Base-by-base conservation (phyloP, 1,284 basidiomycete species). In the Rhodotorula mucilaginosa region DNA sequence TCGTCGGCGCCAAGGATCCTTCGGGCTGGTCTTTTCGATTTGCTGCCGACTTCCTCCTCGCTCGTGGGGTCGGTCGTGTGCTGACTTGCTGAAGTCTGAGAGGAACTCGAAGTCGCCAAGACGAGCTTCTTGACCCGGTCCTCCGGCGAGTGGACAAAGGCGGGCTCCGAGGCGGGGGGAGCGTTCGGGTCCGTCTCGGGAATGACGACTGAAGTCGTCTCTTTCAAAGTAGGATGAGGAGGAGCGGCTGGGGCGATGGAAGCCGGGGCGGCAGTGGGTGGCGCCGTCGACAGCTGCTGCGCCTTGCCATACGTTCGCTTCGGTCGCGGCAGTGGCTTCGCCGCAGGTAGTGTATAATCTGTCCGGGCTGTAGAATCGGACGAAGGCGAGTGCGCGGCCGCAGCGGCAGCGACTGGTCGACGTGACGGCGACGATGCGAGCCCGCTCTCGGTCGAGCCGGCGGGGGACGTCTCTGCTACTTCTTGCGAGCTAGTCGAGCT, bases 11-110 rank as follows among this genome's bases (percentile, higher is more conserved):
- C 10, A n/a, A 16, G 23, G 58, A 47, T 2, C 26, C 13, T 13
- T 46, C 58, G 58, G 44, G 19, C 26, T 46, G 23, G 44, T 44
- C 29, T 15, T 13, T 29, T 21, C 13, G 16, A 12, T n/a, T 60
- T n/a, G 44, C 44, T 18, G 23, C 23, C 23, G 39, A 16, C 39
- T 21, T 63, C 58, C 16, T 56, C 69, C 46, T 71, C 69, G 52
- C 63, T 64, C 1, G 61, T 67, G 60, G 71, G 71, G 46, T 69
- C 68, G n/a, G 71, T 73, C 65, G 71, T 70, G 31, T 69, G 68
- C 19, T 29, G 23, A 58, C n/a, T 54, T 56, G n/a, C 59, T 65
- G 19, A 39, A 8, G 57, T 34, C 5, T 34, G 68, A 29, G 71
- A 72, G 29, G 61, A 67, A 31, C 59, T 60, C n/a, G 4, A 5